phyloP scores from a whole-genome alignment of 164 flowering plant genomes.

The Akebia trifoliata region DNA sequence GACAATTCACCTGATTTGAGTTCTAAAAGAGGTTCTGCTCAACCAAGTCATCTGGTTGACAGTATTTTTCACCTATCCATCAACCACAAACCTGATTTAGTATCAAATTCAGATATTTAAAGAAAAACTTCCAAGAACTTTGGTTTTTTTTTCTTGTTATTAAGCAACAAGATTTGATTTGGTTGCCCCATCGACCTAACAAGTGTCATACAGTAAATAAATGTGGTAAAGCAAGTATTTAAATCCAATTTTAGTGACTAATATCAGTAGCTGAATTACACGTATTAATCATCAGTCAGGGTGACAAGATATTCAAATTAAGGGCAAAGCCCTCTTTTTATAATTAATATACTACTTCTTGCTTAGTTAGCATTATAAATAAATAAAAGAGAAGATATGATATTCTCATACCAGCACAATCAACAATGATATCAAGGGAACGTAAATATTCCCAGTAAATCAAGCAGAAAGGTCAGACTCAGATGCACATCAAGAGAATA shows the following conservation, averaged over 20 bases:
- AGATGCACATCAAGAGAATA: slow-evolving; percentile 63
- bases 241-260: background rate
- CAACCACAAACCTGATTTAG: slow-evolving; percentile 64
- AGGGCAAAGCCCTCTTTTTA: too few species aligned
- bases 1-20: slow-evolving; percentile 54
- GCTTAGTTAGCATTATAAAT: too few species aligned
- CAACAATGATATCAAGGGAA: slow-evolving; percentile 29
- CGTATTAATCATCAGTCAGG: too few species aligned
- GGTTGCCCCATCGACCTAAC: slow-evolving; percentile 2
- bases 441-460: slow-evolving; percentile 70
- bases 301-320: too few species aligned
- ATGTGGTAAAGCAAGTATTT: background rate
- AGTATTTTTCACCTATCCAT: slow-evolving; percentile 70
- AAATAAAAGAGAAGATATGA: background rate
- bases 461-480: slow-evolving; percentile 59
- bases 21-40: slow-evolving; percentile 49
- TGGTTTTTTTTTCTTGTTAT: slow-evolving; percentile 6
- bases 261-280: too few species aligned
- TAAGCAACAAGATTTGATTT: slow-evolving; percentile 6
- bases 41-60: slow-evolving; percentile 67
- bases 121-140: slow-evolving; percentile 27
- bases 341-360: too few species aligned
- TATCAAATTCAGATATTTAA: slow-evolving; percentile 24
- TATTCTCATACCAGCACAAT: slow-evolving; percentile 1
- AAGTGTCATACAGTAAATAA: background rate